phyloP scores from a whole-genome alignment of 257 asterid genomes.

The Salvia splendens region DNA sequence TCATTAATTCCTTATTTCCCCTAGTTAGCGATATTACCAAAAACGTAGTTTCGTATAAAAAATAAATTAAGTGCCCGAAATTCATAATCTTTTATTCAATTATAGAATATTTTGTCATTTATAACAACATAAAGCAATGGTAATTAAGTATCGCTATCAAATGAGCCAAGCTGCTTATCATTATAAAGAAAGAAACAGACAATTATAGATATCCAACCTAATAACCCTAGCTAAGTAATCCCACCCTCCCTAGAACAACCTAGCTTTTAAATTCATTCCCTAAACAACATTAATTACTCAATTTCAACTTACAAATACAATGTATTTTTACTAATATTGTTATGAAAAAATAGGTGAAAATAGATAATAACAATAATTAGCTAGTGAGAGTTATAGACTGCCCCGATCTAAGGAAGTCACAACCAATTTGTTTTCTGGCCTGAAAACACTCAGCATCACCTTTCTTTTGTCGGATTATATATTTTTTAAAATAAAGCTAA shows the following conservation, averaged over 20 bases:
- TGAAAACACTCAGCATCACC: constrained; percentile 59
- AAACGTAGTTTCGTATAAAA: constrained; percentile 20
- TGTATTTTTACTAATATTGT: too few species aligned
- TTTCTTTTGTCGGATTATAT: constrained; percentile 46
- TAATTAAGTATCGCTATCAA: not conserved
- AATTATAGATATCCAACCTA: constrained; percentile 25
- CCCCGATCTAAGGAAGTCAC: constrained; percentile 69
- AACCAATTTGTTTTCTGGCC: constrained; percentile 52
- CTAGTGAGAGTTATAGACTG: too few species aligned
- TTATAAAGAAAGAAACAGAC: constrained; percentile 27
- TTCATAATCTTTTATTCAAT: constrained; percentile 15
- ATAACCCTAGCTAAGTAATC: not conserved
- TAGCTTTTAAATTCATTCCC: not conserved
- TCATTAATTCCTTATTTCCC: too few species aligned
- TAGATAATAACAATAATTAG: not conserved
- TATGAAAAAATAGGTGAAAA: not conserved
- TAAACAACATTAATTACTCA: too few species aligned
- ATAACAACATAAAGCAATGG: constrained; percentile 20
- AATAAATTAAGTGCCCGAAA: constrained; percentile 14
- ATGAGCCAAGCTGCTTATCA: constrained; percentile 18
- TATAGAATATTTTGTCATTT: constrained; percentile 21
- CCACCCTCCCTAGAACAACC: constrained; percentile 9
- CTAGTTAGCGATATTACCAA: constrained; percentile 15
- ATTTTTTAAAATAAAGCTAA: constrained; percentile 49
- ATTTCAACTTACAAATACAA: too few species aligned